These are phyloP conservation scores for Backusella tarrabulga DNA, from an alignment of 192 early-diverging fungal species.

Conservation along the genomic window DNA sequence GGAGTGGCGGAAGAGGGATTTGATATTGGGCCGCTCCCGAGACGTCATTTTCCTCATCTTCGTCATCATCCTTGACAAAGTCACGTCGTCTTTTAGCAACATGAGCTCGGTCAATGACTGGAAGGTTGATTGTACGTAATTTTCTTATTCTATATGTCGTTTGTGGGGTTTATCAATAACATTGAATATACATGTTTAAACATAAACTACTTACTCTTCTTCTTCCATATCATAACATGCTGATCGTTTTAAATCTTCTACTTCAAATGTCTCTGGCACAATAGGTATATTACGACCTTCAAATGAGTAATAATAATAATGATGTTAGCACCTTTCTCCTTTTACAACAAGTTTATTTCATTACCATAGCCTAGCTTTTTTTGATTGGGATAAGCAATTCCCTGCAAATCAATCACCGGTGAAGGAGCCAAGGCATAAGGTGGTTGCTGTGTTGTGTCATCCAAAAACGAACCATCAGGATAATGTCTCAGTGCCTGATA, in stretches of 20 bases:
- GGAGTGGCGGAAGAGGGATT: conserved; percentile 7
- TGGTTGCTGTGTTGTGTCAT: conserved; percentile 63
- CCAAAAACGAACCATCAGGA: conserved; percentile 64
- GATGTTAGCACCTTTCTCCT: background rate
- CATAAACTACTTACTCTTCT: conserved; percentile 34
- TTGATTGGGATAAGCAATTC: conserved; percentile 63
- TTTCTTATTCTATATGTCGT: background rate
- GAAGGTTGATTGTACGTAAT: conserved; percentile 12
- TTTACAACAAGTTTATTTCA: background rate
- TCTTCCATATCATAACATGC: conserved; percentile 40
- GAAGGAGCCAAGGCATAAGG: conserved; percentile 63
- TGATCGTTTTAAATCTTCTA: conserved; percentile 48
- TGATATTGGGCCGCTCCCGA: background rate
- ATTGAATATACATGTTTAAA: too few species aligned
- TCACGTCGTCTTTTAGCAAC: conserved; percentile 27
- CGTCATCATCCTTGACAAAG: conserved; percentile 34
- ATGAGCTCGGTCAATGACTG: conserved; percentile 26
- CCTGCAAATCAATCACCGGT: conserved; percentile 64
- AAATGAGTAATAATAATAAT: background rate
- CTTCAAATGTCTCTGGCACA: conserved; percentile 40
- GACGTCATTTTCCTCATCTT: conserved; percentile 24
- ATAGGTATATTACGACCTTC: conserved; percentile 56
- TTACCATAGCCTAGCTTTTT: conserved; percentile 49
- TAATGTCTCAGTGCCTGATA: conserved; percentile 68
- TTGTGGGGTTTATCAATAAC: background rate